These are phyloP conservation scores for Aspergillus bridgeri DNA, from an alignment of 495 filamentous ascomycete species.

Conservation along the genomic window DNA sequence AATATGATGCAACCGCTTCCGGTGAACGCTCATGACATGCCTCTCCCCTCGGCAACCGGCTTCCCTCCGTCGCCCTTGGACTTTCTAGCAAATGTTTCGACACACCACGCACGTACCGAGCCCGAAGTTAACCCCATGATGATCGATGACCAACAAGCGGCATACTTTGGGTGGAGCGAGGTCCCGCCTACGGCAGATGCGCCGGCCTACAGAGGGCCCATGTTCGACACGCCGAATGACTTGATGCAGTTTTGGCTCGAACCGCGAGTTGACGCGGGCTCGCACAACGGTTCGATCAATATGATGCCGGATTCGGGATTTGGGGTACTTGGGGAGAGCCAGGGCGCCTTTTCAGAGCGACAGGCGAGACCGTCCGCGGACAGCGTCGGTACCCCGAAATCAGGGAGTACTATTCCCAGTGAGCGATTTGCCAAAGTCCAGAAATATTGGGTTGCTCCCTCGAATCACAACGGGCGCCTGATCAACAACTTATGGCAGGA, in stretches of 20 bases:
- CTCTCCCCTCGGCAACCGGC: constrained; percentile 20
- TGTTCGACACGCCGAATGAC: constrained; percentile 34
- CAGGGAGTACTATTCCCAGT: constrained; percentile 38
- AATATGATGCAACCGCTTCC: constrained; percentile 16
- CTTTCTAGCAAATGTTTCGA: constrained; percentile 40
- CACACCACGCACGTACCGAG: constrained; percentile 35
- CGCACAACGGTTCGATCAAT: constrained; percentile 37
- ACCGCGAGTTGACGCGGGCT: constrained; percentile 33
- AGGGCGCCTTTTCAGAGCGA: constrained; percentile 21
- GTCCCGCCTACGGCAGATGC: constrained; percentile 23
- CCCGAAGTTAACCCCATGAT: constrained; percentile 34
- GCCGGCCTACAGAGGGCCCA: constrained; percentile 19
- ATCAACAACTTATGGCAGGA: constrained; percentile 50
- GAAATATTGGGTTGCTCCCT: constrained; percentile 46
- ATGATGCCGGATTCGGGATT: constrained; percentile 29
- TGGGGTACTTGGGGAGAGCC: constrained; percentile 29
- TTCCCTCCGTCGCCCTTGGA: constrained; percentile 34
- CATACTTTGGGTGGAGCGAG: constrained; percentile 38
- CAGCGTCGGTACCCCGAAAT: constrained; percentile 22
- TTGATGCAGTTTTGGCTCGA: constrained; percentile 42
- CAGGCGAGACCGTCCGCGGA: constrained; percentile 26
- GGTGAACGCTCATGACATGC: constrained; percentile 23
- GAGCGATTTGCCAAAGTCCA: constrained; percentile 50
- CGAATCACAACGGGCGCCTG: constrained; percentile 41
- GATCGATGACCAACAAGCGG: constrained; percentile 29